Percentiles rank a stretch among this genome's conserved stretches.
Evolutionary conservation across 2,329 filamentous ascomycete species (phyloP).

Genomic region (Ophiocordyceps camponoti-floridani): DNA sequence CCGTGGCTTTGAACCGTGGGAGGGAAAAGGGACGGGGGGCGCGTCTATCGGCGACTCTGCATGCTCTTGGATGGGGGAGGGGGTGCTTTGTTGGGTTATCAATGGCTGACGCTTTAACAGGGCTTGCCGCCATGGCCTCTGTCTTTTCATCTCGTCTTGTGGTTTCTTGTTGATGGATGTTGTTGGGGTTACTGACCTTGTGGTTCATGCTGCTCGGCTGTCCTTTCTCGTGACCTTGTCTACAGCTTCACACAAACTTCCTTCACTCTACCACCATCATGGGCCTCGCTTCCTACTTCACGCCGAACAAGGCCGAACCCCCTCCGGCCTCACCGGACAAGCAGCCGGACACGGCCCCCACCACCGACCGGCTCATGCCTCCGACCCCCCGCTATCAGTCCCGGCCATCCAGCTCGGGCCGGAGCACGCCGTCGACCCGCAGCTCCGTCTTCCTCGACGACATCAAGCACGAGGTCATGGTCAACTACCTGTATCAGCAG

Average conservation of each 20-base stretch:
- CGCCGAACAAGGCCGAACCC: conserved; percentile 18
- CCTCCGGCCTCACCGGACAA: conserved; percentile 19
- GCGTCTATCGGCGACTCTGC: too few relatives aligned
- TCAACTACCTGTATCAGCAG: conserved; percentile 67
- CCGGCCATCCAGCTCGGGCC: conserved; percentile 22
- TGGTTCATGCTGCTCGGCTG: too few relatives aligned
- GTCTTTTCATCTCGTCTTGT: not conserved
- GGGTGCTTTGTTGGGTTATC: too few relatives aligned
- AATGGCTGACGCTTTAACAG: not conserved
- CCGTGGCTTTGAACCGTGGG: too few relatives aligned
- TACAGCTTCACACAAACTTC: too few relatives aligned
- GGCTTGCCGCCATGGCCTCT: not conserved
- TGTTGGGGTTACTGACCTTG: too few relatives aligned
- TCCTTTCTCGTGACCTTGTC: not conserved
- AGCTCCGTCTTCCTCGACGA: conserved; percentile 46
- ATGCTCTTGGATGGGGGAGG: too few relatives aligned
- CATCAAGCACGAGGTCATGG: conserved; percentile 69
- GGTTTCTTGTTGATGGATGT: too few relatives aligned
- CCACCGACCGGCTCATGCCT: conserved; percentile 23
- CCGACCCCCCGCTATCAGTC: conserved; percentile 20
- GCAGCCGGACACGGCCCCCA: conserved; percentile 8
- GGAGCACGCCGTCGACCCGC: conserved; percentile 19
- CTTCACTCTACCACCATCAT: too few relatives aligned
- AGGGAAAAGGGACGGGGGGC: too few relatives aligned
- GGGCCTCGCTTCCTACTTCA: conserved; percentile 47